Evolutionary conservation across 306 rosid species (phyloP).

Genomic region (Cucumis hystrix): DNA sequence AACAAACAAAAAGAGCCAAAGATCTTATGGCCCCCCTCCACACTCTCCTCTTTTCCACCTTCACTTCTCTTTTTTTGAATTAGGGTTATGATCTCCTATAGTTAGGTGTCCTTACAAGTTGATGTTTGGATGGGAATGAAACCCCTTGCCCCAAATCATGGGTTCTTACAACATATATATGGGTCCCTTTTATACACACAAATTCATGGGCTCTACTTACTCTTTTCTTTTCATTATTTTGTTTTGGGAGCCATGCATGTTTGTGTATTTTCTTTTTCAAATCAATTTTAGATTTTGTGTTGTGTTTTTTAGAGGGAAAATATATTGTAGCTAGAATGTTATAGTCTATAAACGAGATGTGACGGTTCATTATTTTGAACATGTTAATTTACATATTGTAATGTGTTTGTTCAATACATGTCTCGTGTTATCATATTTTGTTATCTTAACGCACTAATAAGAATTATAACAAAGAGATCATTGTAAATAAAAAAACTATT

Average conservation of each 20-base stretch:
- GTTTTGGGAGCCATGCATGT: not conserved
- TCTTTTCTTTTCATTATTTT: not conserved
- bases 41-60: not conserved
- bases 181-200: not conserved
- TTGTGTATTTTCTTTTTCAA: not conserved
- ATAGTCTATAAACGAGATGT: not conserved
- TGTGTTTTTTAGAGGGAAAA: not conserved
- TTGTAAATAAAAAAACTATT: too few species aligned
- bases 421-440: too few species aligned
- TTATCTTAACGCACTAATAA: too few species aligned
- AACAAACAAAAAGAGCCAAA: slow-evolving; percentile 6
- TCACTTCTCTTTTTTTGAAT: not conserved
- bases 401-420: not conserved
- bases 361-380: not conserved
- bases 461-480: too few species aligned
- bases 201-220: not conserved
- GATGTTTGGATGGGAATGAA: not conserved
- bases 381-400: too few species aligned
- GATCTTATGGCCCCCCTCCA: not conserved
- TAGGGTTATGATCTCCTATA: not conserved
- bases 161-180: not conserved
- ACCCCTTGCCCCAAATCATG: not conserved
- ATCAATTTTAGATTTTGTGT: not conserved
- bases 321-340: not conserved
- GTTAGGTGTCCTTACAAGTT: not conserved